Evolutionary conservation across 495 filamentous ascomycete genomes (phyloP), one percentile per base, ranked within the genome.

Genomic region (Neurospora sp.): DNA sequence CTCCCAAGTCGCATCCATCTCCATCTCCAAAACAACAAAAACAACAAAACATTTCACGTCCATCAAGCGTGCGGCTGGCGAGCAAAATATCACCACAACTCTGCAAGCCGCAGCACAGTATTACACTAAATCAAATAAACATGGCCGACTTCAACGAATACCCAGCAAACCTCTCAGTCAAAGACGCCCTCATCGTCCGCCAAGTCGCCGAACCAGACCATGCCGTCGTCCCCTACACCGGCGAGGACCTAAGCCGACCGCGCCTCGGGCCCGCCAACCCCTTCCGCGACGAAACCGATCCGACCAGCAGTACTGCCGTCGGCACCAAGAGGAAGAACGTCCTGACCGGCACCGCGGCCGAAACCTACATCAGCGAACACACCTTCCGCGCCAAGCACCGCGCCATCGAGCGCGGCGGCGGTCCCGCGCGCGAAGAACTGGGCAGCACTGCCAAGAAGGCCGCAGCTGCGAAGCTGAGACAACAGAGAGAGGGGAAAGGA

Each of bases 281-380:
- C n/a, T 93, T 92, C 84, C 90, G 91, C 80, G 85, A 89, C 71
- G 88, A 89, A 39, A 76, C 83, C 38, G 70, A 85, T 84, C 10
- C 18, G 14, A 10, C 70, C 27, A 27, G 27, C 27, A 27, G 27
- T 27, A 12, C 38, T 11, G 27, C 70, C 14, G 73, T 73, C 37
- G 75, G 78, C 5, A 78, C 91, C 41, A 96, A 95, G 81, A 90
- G 95, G 72, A 97, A 97, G 77, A 95, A 96, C 74, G 91, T 98
- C 2, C 90, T 96, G 11, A 97, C 96, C 0, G 96, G 96, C 6
- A 90, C 88, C 78, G 96, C 96, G 0, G 87, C 94, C 75, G 95
- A 98, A 82, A 90, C 91, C 1, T 93, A 89, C 72, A 90, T 99
- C 74, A 96, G 92, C 81, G 95, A 97, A 78, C 87, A 92, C 72